A percentile compares a stretch with the other conserved stretches of the same genome.
Evolutionary conservation across 768 basidiomycete genomes (phyloP).

Genomic region (Russula sp.): DNA sequence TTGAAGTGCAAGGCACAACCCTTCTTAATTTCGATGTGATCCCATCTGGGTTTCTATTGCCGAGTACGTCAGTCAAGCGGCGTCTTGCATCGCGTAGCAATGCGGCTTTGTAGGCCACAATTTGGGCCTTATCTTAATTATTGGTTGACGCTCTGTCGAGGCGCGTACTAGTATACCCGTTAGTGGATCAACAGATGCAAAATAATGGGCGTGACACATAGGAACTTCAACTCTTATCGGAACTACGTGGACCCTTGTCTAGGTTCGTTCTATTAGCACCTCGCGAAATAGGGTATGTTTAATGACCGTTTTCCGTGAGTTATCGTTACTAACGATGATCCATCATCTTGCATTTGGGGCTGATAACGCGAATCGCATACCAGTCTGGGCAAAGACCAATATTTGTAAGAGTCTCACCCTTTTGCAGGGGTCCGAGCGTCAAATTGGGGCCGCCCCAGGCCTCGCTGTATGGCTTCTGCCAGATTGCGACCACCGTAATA

Average conservation of each 20-base stretch:
- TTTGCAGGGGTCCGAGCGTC: neutral
- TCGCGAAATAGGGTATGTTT: constrained; percentile 2
- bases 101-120: neutral
- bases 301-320: constrained; percentile 2
- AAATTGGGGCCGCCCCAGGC: neutral
- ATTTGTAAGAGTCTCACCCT: neutral
- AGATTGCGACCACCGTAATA: neutral
- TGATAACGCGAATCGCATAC: neutral
- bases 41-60: neutral
- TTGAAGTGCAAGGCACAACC: neutral
- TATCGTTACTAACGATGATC: constrained; percentile 4
- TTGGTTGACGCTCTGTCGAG: neutral
- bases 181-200: neutral
- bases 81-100: neutral
- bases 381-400: neutral
- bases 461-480: neutral
- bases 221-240: neutral
- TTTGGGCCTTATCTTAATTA: neutral
- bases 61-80: constrained; percentile 1
- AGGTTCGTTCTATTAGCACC: constrained; percentile 2
- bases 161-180: neutral
- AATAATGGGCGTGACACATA: neutral
- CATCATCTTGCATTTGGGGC: neutral
- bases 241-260: constrained; percentile 4
- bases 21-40: neutral